Evolutionary conservation across 352 stramenopile genomes (phyloP).

Genomic region (Pythium rishiriense): DNA sequence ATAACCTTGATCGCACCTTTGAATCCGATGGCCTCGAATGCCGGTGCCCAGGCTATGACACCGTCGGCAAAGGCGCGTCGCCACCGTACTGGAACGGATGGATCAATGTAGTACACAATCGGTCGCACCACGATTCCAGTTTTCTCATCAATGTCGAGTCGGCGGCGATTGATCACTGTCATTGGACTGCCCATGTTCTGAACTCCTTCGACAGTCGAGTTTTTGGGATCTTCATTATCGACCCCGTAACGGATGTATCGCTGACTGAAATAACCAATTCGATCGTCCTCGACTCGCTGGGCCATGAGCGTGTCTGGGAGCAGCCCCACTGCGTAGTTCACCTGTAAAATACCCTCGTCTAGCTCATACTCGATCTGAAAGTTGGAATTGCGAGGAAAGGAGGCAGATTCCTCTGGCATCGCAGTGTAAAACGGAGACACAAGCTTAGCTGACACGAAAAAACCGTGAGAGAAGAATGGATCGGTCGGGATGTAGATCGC

Average conservation of each 20-base stretch:
- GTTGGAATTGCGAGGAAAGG: conserved; percentile 70
- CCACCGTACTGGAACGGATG: conserved; percentile 73
- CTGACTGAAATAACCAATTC: conserved; percentile 79
- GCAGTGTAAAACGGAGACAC: conserved; percentile 40
- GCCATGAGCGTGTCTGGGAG: conserved; percentile 61
- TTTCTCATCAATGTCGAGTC: conserved; percentile 47
- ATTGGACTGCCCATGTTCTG: conserved; percentile 57
- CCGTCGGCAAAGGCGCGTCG: conserved; percentile 55
- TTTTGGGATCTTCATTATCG: conserved; percentile 32
- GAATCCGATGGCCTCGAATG: conserved; percentile 78
- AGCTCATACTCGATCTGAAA: conserved; percentile 79
- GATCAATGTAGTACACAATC: conserved; percentile 85
- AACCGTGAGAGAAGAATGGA: conserved; percentile 65
- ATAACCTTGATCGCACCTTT: conserved; percentile 69
- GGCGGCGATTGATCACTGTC: conserved; percentile 71
- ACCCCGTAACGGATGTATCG: conserved; percentile 58
- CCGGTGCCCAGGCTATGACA: conserved; percentile 73
- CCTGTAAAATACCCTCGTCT: conserved; percentile 43
- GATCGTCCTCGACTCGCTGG: conserved; percentile 66
- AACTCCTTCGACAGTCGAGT: conserved; percentile 35
- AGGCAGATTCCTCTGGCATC: conserved; percentile 26
- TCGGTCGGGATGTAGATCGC: conserved; percentile 52
- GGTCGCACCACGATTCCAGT: conserved; percentile 45
- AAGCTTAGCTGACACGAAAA: conserved; percentile 66
- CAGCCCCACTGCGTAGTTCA: conserved; percentile 74